These are phyloP conservation scores for Carallia pectinifolia DNA, from an alignment of 345 rosid species.

Conservation along the genomic window DNA sequence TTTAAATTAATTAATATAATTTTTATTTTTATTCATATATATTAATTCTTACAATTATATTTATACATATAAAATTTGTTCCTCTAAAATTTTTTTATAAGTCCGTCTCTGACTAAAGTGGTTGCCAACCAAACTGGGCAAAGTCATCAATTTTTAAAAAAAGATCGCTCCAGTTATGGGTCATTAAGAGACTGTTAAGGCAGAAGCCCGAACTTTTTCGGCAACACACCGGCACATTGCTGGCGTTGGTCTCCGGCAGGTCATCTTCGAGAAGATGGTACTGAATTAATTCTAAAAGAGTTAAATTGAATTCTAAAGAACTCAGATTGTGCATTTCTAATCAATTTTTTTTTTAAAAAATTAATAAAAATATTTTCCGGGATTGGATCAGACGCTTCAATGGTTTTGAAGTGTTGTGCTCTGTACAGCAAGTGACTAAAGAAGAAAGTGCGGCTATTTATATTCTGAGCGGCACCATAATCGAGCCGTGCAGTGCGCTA, in stretches of 20 bases:
- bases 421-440: no score
- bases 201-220: neutral
- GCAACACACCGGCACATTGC: neutral
- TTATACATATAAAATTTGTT: no score
- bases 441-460: no score
- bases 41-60: no score
- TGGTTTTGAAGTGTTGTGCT: no score
- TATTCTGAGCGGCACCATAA: no score
- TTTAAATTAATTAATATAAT: no score
- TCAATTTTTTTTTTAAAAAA: neutral
- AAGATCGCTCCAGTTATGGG: neutral
- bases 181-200: neutral
- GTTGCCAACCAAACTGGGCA: neutral
- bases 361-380: neutral
- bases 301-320: conserved; percentile 8
- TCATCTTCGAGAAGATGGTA: conserved; percentile 21
- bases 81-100: no score
- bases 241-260: neutral
- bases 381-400: no score
- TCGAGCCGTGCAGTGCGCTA: no score
- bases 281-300: conserved; percentile 21
- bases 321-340: neutral
- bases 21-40: no score
- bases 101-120: no score
- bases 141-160: neutral